Conservation (phyloP, 805 yeast genomes). For the Schwanniomyces vanrijiae region DNA sequence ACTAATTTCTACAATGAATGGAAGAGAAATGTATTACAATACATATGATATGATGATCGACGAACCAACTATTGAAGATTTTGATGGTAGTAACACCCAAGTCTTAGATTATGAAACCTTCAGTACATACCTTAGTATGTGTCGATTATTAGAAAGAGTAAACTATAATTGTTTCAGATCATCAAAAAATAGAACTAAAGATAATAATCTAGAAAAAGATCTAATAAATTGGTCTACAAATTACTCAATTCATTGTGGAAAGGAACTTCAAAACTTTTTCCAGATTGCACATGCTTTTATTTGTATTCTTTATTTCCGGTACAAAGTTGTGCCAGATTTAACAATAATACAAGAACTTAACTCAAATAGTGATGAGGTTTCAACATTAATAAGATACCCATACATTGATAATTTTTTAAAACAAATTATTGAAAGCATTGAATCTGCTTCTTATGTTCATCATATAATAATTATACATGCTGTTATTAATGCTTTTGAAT, state of each 20-base stretch:
- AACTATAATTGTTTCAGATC: constrained; percentile 21
- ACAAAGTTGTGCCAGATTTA: constrained; percentile 24
- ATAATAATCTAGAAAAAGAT: constrained; percentile 20
- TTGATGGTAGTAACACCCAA: constrained; percentile 16
- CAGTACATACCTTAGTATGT: constrained; percentile 17
- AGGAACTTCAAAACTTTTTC: constrained; percentile 12
- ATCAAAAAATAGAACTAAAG: constrained; percentile 21
- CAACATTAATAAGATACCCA: constrained; percentile 5
- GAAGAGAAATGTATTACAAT: constrained; percentile 22
- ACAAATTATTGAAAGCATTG: constrained; percentile 10
- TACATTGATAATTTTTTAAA: constrained; percentile 13
- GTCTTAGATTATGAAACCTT: constrained; percentile 20
- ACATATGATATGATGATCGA: constrained; percentile 22
- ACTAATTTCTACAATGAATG: constrained; percentile 22
- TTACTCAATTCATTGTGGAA: constrained; percentile 8
- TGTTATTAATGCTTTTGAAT: background rate
- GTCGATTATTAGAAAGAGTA: constrained; percentile 23
- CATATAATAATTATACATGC: constrained; percentile 16
- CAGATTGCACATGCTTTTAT: constrained; percentile 15
- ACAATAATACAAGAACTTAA: constrained; percentile 15
- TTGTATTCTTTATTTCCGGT: constrained; percentile 22
- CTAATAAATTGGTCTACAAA: constrained; percentile 10
- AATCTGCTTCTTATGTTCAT: constrained; percentile 13
- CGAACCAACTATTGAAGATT: constrained; percentile 18
- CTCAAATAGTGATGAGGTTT: background rate